A percentile compares a stretch with the other conserved stretches of the same genome.
Evolutionary conservation across 1,284 basidiomycete species (phyloP).

Genomic region (Apiotrichum montevideense): DNA sequence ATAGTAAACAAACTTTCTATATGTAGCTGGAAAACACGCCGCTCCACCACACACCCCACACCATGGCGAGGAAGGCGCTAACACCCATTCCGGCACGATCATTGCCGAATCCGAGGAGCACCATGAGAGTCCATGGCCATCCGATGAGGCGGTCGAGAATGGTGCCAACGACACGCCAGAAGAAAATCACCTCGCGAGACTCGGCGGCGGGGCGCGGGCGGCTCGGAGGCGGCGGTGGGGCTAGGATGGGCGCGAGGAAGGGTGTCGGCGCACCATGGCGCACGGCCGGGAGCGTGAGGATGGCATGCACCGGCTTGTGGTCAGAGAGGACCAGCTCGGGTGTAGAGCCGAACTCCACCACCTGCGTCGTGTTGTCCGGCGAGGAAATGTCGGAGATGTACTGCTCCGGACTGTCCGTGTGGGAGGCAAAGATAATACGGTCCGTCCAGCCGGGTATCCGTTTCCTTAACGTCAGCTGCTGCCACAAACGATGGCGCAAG

Average conservation of each 20-base stretch:
- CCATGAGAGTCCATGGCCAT: constrained; percentile 36
- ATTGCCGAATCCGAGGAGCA: constrained; percentile 40
- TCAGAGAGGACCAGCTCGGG: constrained; percentile 43
- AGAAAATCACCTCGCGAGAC: constrained; percentile 23
- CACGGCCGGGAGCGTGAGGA: constrained; percentile 30
- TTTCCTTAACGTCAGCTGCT: constrained; percentile 49
- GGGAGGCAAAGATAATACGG: constrained; percentile 77
- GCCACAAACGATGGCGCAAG: no score
- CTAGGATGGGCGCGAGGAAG: constrained; percentile 30
- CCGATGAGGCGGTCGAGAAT: constrained; percentile 36
- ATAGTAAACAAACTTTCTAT: not conserved
- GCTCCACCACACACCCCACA: constrained; percentile 41
- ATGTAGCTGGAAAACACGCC: constrained; percentile 17
- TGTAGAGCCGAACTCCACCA: constrained; percentile 36
- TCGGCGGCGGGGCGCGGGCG: constrained; percentile 21
- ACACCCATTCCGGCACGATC: constrained; percentile 37
- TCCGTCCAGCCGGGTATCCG: constrained; percentile 92
- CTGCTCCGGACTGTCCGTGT: constrained; percentile 53
- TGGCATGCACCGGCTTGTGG: constrained; percentile 47
- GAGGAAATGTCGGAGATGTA: constrained; percentile 20
- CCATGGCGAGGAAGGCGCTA: constrained; percentile 36
- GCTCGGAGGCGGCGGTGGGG: constrained; percentile 24
- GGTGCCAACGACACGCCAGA: constrained; percentile 25
- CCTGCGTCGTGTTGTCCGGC: constrained; percentile 27
- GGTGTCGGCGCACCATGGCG: constrained; percentile 25